Base-by-base conservation (phyloP, 768 basidiomycete genomes). In the Russula abietina region DNA sequence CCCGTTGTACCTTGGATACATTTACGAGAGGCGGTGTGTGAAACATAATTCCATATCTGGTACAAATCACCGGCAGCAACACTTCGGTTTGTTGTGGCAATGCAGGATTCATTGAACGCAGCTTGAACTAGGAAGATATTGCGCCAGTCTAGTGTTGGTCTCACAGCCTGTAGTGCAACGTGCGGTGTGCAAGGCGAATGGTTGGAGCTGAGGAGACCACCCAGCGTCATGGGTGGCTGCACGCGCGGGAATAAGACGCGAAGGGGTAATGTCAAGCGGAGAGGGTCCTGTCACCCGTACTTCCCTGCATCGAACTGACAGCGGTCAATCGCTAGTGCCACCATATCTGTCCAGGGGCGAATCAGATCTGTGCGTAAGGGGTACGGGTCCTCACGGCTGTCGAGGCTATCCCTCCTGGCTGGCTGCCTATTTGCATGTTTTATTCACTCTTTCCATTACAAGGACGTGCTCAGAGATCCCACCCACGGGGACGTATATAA, bases 1-100 rank as follows among this genome's bases (percentile, higher is more conserved):
- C 38, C 49, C 28, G 52, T 59, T 51, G 24, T 51, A 7, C 57
- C 49, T 45, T 43, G 1, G 30, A 33, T 33, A 9, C 12, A 32
- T 4, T 60, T 60, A 60, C 59, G 59, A 52, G 50, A 59, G 52
- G 52, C 53, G 41, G 50, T 38, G 50, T 43, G 41, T n/a, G 10
- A n/a, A 19, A 30, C 5, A 43, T 2, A 51, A 33, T 17, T 2
- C 60, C 22, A 49, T 61, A 61, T 55, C 14, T 1, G 28, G 60
- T 32, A 33, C 33, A 12, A 55, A 61, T 48, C 36, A 1, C 53
- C 60, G 60, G 41, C 1, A 12, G 11, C 1, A 5, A 22, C 32
- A 19, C 22, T 22, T 38, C 19, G 43, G 45, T 24, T 17, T 12
- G 17, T 38, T 5, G 41, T 53, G 59, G 59, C 59, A 45, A 39